These are phyloP conservation scores for Boletus rubescentipes DNA, from an alignment of 768 basidiomycete species.

Conservation along the genomic window DNA sequence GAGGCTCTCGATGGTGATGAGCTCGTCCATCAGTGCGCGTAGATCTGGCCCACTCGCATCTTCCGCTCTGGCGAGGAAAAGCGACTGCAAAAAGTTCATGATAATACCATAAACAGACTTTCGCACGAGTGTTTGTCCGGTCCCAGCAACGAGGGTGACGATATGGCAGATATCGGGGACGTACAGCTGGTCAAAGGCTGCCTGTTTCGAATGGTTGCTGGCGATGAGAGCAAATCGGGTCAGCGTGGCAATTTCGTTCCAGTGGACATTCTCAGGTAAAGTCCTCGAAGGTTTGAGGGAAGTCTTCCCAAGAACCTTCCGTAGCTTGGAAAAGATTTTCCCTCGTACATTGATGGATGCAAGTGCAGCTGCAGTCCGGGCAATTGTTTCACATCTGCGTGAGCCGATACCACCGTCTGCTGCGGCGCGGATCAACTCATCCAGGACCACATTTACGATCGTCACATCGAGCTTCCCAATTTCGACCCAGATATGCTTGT, in stretches of 20 bases:
- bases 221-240: constrained; percentile 73
- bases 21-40: constrained; percentile 60
- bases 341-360: constrained; percentile 79
- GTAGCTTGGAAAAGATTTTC: constrained; percentile 71
- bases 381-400: constrained; percentile 69
- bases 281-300: constrained; percentile 60
- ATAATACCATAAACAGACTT: constrained; percentile 80
- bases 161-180: constrained; percentile 83
- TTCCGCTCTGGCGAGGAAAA: constrained; percentile 60
- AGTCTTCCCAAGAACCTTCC: constrained; percentile 77
- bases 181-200: constrained; percentile 70
- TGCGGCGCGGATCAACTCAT: constrained; percentile 79
- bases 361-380: constrained; percentile 69
- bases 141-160: constrained; percentile 72
- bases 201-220: constrained; percentile 62
- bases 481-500: constrained; percentile 76
- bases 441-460: constrained; percentile 70
- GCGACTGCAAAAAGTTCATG: constrained; percentile 77
- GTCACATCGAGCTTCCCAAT: constrained; percentile 66
- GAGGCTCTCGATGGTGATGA: constrained; percentile 54
- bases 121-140: constrained; percentile 71
- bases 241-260: constrained; percentile 80
- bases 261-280: constrained; percentile 69
- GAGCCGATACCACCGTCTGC: constrained; percentile 82
- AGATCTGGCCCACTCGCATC: constrained; percentile 61